phyloP scores from a whole-genome alignment of 768 basidiomycete species.

The Rhodotorula diobovata region DNA sequence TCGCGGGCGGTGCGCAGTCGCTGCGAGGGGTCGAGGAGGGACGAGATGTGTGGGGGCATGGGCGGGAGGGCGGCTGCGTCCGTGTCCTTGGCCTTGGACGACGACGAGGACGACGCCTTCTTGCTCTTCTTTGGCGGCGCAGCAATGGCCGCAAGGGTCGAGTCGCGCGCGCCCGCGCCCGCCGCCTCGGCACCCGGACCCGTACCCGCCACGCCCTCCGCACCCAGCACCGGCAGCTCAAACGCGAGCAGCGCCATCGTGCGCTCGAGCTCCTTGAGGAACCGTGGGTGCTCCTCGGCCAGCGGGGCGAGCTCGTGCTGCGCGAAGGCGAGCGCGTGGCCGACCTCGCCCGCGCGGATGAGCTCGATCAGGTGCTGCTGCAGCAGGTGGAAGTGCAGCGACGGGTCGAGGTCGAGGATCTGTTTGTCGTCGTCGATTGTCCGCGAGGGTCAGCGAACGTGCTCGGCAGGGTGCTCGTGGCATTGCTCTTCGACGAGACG shows the following conservation, averaged over 20 bases:
- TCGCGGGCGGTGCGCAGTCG: conserved; percentile 91
- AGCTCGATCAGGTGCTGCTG: conserved; percentile 93
- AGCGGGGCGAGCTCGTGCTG: conserved; percentile 89
- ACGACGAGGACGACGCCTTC: neutral
- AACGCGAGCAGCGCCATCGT: conserved; percentile 82
- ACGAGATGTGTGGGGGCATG: conserved; percentile 62
- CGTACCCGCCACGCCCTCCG: neutral
- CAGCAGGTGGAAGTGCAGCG: conserved; percentile 88
- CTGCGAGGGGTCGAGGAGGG: conserved; percentile 77
- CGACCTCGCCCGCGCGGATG: conserved; percentile 74
- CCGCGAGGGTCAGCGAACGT: neutral
- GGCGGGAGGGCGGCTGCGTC: conserved; percentile 2
- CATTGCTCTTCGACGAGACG: neutral
- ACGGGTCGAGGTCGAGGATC: conserved; percentile 94
- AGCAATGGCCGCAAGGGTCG: neutral
- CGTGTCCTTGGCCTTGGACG: neutral
- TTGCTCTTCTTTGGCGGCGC: conserved; percentile 24
- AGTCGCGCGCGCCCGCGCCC: neutral
- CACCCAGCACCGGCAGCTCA: conserved; percentile 45
- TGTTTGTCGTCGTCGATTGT: conserved; percentile 47
- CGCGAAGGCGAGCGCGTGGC: conserved; percentile 81
- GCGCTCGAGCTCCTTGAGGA: conserved; percentile 81
- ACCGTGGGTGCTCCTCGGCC: conserved; percentile 90
- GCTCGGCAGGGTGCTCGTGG: neutral
- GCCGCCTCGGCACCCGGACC: conserved; percentile 2